Evolutionary conservation across 2,329 filamentous ascomycete genomes (phyloP).

Genomic region (Myriosclerotinia curreyana): DNA sequence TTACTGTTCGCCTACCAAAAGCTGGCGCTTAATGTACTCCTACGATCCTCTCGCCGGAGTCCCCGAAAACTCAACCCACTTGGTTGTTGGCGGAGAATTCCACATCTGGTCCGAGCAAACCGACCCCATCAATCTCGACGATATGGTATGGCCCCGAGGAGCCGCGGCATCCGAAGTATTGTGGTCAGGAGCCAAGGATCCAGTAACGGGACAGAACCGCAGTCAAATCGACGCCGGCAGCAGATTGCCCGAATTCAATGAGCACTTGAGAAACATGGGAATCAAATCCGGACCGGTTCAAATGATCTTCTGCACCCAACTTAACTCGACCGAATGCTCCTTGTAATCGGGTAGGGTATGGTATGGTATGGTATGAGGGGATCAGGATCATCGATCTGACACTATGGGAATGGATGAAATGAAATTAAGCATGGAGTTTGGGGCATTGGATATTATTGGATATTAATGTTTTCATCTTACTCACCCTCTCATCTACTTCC

Average conservation of each 20-base stretch:
- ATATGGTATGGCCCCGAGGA: constrained; percentile 73
- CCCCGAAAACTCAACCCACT: constrained; percentile 56
- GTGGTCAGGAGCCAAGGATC: constrained; percentile 72
- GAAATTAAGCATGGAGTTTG: no score
- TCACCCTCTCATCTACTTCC: neutral
- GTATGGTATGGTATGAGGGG: no score
- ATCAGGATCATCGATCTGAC: neutral
- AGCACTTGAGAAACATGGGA: constrained; percentile 61
- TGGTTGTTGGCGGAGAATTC: constrained; percentile 78
- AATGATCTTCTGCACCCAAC: constrained; percentile 70
- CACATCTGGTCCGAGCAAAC: constrained; percentile 79
- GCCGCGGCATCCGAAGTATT: constrained; percentile 73
- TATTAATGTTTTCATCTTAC: no score
- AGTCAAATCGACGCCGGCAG: constrained; percentile 68
- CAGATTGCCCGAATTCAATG: constrained; percentile 70
- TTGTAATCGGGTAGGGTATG: no score
- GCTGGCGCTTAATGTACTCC: constrained; percentile 77
- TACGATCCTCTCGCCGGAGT: constrained; percentile 71
- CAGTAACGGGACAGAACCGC: constrained; percentile 59
- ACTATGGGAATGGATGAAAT: neutral
- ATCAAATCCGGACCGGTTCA: constrained; percentile 64
- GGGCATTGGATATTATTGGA: no score
- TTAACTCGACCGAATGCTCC: constrained; percentile 49
- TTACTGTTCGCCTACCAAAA: constrained; percentile 78
- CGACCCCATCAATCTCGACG: constrained; percentile 74